Base-by-base conservation (phyloP, 2,329 filamentous ascomycete species). In the Biscogniauxia mediterranea region DNA sequence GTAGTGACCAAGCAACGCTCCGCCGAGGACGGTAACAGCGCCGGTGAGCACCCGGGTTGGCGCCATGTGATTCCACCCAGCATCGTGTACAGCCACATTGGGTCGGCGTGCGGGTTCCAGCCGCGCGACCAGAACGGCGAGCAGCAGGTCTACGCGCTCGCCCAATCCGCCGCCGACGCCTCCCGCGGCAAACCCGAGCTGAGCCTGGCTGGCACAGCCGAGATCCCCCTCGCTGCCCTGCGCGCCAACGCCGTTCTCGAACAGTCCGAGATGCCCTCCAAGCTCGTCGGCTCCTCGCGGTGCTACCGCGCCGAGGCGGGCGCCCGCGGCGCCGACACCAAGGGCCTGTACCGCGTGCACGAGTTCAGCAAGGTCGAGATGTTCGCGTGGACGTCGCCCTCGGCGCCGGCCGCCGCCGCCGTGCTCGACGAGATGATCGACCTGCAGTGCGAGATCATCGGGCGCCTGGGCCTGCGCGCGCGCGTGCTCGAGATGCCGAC, bases 311-410 rank as follows among this genome's bases (percentile, higher is more conserved):
- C 95, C 52, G 95, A 99, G 78, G 95, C 95, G 0, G 95, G 95
- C 32, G 91, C 93, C 0, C 84, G 94, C 49, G 95, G 95, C 28
- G 88, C 90, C 23, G 92, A 95, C 69, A 97, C 93, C 1, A 97
- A 97, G 78, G 95, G 95, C 5, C 80, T 99, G 1, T 99, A 98
- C 78, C 89, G 95, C 26, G 95, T 99, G 3, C 95, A 99, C 77
- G 95, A 99, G 77, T 99, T 99, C 77, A 97, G 93, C 26, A 99
- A 99, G 75, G 94, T 99, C 0, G 95, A 99, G 77, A 88, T 99
- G 82, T 98, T 99, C 74, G 93, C 90, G 0, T 99, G 95, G 95
- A 90, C 92, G 4, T 70, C 83, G 28, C 86, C 91, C 1, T 81
- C 86, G 57, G 60, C 70, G 2, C 73, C 71, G 32, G 72, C 75